Percentiles rank a stretch among this genome's conserved stretches.
These are phyloP conservation scores for Metschnikowia lachancei DNA, from an alignment of 805 yeast genomes.

Conservation along the genomic window DNA sequence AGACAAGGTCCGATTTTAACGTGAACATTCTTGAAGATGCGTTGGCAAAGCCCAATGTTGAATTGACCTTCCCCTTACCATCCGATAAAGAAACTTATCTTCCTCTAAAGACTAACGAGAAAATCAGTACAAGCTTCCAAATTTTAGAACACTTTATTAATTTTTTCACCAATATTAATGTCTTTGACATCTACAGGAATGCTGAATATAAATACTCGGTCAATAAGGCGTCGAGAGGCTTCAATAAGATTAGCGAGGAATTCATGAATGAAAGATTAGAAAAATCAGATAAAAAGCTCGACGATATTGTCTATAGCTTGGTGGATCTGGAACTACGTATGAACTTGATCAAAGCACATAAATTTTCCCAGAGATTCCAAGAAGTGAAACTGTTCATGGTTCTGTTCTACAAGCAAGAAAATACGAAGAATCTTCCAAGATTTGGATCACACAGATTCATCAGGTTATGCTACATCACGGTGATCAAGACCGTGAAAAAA, in stretches of 20 bases:
- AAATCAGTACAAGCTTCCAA: conserved; percentile 23
- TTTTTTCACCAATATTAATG: conserved; percentile 28
- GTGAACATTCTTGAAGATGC: conserved; percentile 40
- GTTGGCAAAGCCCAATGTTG: conserved; percentile 29
- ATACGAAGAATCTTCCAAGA: conserved; percentile 37
- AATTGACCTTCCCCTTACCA: conserved; percentile 40
- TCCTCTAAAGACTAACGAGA: conserved; percentile 29
- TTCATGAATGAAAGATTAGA: conserved; percentile 35
- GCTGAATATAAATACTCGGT: conserved; percentile 36
- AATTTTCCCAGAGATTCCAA: conserved; percentile 31
- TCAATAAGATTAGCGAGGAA: conserved; percentile 26
- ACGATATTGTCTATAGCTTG: conserved; percentile 35
- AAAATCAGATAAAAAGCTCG: conserved; percentile 32
- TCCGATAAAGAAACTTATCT: conserved; percentile 33
- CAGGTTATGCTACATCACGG: conserved; percentile 38
- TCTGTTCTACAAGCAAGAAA: conserved; percentile 34
- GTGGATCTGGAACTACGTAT: conserved; percentile 38
- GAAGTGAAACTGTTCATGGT: conserved; percentile 41
- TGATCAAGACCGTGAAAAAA: conserved; percentile 30
- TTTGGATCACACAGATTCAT: conserved; percentile 28
- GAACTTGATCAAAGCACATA: conserved; percentile 35
- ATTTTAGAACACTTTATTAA: conserved; percentile 33
- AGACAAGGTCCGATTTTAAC: conserved; percentile 27
- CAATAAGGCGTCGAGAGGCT: conserved; percentile 30
- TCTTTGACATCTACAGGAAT: conserved; percentile 31